Percentiles rank a stretch among this genome's conserved stretches.
phyloP scores from a whole-genome alignment of 2,329 filamentous ascomycete species.

The Zymoseptoria tritici region DNA sequence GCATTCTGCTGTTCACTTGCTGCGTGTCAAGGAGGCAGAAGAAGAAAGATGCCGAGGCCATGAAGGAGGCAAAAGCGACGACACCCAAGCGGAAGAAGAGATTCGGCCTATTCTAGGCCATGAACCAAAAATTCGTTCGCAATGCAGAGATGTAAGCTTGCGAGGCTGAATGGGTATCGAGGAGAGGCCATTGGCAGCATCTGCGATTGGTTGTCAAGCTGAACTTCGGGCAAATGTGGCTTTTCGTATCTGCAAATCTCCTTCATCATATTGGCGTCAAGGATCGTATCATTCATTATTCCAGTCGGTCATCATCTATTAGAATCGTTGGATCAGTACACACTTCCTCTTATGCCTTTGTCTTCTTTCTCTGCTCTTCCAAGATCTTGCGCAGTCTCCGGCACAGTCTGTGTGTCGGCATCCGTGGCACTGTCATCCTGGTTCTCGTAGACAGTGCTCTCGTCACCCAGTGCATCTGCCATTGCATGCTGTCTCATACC shows the following conservation, averaged over 20 bases:
- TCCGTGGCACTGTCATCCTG: background rate
- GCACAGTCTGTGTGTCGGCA: background rate
- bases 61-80: slow-evolving; percentile 5
- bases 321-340: slow-evolving; percentile 20
- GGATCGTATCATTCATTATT: background rate
- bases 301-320: background rate
- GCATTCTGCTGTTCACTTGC: slow-evolving; percentile 52
- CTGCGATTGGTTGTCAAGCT: background rate
- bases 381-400: slow-evolving; percentile 11
- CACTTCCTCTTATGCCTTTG: slow-evolving; percentile 25
- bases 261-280: background rate
- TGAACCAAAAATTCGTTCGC: background rate
- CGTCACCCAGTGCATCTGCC: slow-evolving; percentile 42
- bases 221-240: background rate
- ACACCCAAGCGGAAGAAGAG: slow-evolving; percentile 7
- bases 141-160: background rate
- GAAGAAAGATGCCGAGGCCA: slow-evolving; percentile 5
- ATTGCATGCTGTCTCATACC: slow-evolving; percentile 40
- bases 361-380: slow-evolving; percentile 23
- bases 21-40: slow-evolving; percentile 19
- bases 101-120: slow-evolving; percentile 9
- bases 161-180: background rate
- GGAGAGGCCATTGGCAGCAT: background rate
- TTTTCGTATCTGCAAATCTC: background rate
- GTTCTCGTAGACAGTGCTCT: slow-evolving; percentile 23